Evolutionary conservation across 169 alveolate genomes (phyloP).

Genomic region (Eimeria necatrix): DNA sequence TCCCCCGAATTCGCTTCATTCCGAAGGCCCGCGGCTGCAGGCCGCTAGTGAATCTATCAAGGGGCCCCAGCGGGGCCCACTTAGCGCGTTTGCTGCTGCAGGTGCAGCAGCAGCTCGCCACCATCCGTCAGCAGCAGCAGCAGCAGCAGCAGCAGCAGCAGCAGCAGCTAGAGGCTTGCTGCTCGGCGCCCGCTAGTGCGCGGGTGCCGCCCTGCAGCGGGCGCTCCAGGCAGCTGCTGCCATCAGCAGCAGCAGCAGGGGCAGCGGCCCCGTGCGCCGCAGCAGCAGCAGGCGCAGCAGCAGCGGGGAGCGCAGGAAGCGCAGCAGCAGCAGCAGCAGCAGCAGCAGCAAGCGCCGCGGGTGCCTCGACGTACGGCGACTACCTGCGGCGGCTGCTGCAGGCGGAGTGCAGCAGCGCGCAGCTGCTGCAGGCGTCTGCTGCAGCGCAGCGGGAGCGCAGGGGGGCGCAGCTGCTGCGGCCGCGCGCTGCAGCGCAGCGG

Average conservation of each 20-base stretch:
- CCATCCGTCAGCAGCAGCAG: neutral
- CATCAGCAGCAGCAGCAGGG: neutral
- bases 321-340: slow-evolving; percentile 37
- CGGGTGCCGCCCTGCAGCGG: neutral
- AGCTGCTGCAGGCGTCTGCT: neutral
- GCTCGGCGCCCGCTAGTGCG: neutral
- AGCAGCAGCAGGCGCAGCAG: neutral
- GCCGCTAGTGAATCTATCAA: slow-evolving; percentile 65
- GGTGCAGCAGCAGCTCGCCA: slow-evolving; percentile 10
- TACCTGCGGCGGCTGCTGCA: slow-evolving; percentile 11
- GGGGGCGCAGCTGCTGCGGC: too few species aligned
- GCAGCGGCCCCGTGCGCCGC: neutral
- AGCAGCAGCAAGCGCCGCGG: neutral
- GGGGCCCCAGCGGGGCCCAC: slow-evolving; percentile 31
- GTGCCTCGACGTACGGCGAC: neutral
- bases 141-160: slow-evolving; percentile 7
- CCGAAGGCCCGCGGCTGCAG: slow-evolving; percentile 73
- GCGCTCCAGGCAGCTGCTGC: neutral
- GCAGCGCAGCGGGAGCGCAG: too few species aligned
- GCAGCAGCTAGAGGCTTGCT: neutral
- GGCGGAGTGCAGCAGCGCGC: neutral
- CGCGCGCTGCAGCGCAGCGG: too few species aligned
- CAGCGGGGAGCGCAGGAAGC: neutral
- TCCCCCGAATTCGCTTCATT: slow-evolving; percentile 48
- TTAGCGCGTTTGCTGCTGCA: slow-evolving; percentile 39